Evolutionary conservation across 2,329 filamentous ascomycete species (phyloP), one percentile per base, ranked within the genome.

Genomic region (Meredithiella fracta): DNA sequence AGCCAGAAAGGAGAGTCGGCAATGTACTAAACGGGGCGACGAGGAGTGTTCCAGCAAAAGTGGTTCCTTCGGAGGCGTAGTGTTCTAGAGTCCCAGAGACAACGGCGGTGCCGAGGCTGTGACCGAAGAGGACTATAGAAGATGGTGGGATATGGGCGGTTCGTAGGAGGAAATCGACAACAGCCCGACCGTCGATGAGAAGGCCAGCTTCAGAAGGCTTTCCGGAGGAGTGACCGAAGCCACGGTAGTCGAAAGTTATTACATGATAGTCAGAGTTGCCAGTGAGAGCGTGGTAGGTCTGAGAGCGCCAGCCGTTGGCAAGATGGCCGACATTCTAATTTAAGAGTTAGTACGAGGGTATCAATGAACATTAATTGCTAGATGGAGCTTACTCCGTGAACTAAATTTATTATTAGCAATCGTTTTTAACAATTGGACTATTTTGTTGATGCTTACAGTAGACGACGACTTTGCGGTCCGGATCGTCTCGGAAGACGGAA

Each of bases 201-300:
- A 97, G 70, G 0, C 91, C 91, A 37, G 76, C 70, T 69, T 97
- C 91, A 0, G 82, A 83, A 0, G 91, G 91, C 3, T 69, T 70
- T n/a, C 91, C 88, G 0, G 82, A 86, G 7, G 86, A 92, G 40
- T 79, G 75, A 0, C 89, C 90, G 62, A 87, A 96, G 5, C 90
- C 90, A 17, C 90, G 84, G 68, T 96, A 96, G 71, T 95, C 89
- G 63, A 95, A 81, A 40, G 87, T 79, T n/a, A 96, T 73, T 47
- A 95, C 78, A 65, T 96, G 90, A 55, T 89, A 81, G 0, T 76
- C 77, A 1, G 84, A 85, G 2, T 82, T 80, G 54, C 84, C 78
- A 3, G 88, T 80, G 44, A 95, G 72, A 47, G 82, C 76, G 62
- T 89, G 86, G 66, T 94, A 94, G 57, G 81, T 85, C 31, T 81